Base-by-base conservation (phyloP, 83 land plant genomes). In the Diphasiastrum complanatum region DNA sequence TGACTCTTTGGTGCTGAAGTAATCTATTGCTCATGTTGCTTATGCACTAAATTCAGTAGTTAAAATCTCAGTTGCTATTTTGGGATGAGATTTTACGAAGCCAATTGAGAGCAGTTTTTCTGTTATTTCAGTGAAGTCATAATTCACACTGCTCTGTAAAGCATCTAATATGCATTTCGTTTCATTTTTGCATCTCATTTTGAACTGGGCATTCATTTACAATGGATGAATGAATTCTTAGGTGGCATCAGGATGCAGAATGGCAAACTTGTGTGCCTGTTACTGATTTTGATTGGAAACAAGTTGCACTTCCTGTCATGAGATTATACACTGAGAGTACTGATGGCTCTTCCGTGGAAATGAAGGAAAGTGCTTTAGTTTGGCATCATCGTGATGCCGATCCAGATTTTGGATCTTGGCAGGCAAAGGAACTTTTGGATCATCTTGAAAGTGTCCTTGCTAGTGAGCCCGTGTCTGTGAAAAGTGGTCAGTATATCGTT, bases 401-500 rank as follows among this genome's bases (percentile, higher is more conserved):
- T 55, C 79, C 79, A 14, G 83, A 80, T 65, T 80, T 79, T 60
- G 83, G 83, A n/a, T 79, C n/a, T n/a, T n/a, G n/a, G n/a, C n/a
- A n/a, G n/a, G n/a, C n/a, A 16, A 80, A 80, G 56, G 83, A 80
- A 34, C 73, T 80, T 46, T 68, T 80, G 28, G 83, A 80, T 66
- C 83, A 80, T 56, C 65, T 80, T 2, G 83, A 80, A 61, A 80
- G 83, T 55, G 83, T 80, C 22, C 79, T 80, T 4, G 66, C 83
- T 14, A 80, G 76, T 67, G 79, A 80, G 41, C 83, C 83, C 24
- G 83, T 80, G 40, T 60, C 70, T 2, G 83, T 80, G 8, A 80
- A 71, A 59, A 80, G 76, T 31, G 83, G 79, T 11, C 69, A 60
- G 57, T 55, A 76, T n/a, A n/a, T n/a, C n/a, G n/a, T n/a, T n/a